These are phyloP conservation scores for Nakataea oryzae DNA, from an alignment of 2,329 filamentous ascomycete species.

Conservation along the genomic window DNA sequence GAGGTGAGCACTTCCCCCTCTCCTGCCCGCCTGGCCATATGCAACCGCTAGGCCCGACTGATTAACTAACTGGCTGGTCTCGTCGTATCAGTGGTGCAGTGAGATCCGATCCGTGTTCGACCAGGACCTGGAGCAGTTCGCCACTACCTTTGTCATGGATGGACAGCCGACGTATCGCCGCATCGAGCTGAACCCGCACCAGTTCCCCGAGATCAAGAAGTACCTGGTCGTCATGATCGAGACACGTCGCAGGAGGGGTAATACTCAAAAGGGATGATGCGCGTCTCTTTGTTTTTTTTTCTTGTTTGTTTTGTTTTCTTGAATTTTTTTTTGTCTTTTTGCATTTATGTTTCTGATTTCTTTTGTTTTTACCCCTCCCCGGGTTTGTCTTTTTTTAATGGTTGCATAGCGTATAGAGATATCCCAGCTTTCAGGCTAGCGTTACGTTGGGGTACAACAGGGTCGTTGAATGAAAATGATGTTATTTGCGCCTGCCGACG, in stretches of 20 bases:
- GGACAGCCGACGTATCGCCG: background rate
- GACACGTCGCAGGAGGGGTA: background rate
- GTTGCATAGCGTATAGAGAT: background rate
- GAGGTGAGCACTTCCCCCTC: background rate
- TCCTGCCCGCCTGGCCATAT: too few species aligned
- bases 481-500: background rate
- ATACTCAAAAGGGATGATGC: background rate
- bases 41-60: background rate
- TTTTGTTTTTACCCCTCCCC: background rate
- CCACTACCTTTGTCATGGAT: conserved; percentile 1
- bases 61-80: too few species aligned
- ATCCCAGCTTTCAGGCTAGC: background rate
- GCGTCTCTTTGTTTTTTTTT: background rate
- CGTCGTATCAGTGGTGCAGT: background rate
- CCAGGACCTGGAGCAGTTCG: background rate
- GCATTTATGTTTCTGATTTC: background rate
- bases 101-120: background rate
- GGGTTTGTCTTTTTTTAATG: too few species aligned
- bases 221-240: background rate
- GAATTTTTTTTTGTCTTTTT: too few species aligned
- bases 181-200: background rate
- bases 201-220: background rate
- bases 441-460: too few species aligned
- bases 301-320: background rate
- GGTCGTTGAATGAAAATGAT: background rate